Conservation (phyloP, 2,329 filamentous ascomycete genomes). For the Thielaviopsis musarum region DNA sequence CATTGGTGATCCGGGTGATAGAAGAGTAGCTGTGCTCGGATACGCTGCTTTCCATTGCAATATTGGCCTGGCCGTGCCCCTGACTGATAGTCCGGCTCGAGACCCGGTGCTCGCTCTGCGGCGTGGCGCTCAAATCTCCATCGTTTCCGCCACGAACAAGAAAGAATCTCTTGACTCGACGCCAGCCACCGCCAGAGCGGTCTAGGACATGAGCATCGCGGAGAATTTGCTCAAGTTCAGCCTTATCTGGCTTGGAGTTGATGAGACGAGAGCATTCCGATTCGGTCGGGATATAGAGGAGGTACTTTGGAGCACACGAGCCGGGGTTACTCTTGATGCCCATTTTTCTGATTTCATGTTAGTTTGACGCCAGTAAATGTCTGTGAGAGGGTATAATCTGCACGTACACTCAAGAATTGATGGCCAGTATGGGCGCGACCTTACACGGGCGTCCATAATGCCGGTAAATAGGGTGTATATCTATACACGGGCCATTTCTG, state of each 20-base stretch:
- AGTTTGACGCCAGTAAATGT: not conserved
- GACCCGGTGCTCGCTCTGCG: not conserved
- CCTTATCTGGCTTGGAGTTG: constrained; percentile 1
- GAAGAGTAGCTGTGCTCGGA: not conserved
- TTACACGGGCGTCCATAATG: not conserved
- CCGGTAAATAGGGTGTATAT: not conserved
- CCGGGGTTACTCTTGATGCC: not conserved
- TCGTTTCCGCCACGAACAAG: constrained; percentile 3
- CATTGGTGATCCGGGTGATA: not conserved
- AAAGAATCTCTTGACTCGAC: constrained; percentile 8
- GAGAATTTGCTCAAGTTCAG: constrained; percentile 7
- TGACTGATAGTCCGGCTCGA: not conserved
- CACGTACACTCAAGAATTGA: not conserved
- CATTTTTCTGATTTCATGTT: not conserved
- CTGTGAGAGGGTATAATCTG: not conserved
- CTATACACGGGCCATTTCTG: not conserved
- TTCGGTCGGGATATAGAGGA: constrained; percentile 10
- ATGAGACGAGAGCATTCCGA: constrained; percentile 8
- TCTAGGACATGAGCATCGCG: constrained; percentile 3
- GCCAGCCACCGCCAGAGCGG: not conserved
- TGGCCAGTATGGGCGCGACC: not conserved
- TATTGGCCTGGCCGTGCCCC: not conserved
- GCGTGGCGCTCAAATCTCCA: not conserved
- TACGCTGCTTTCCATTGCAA: not conserved
- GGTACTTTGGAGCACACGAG: not conserved